These are phyloP conservation scores for Tremella fuciformis DNA, from an alignment of 768 basidiomycete species.

Conservation along the genomic window DNA sequence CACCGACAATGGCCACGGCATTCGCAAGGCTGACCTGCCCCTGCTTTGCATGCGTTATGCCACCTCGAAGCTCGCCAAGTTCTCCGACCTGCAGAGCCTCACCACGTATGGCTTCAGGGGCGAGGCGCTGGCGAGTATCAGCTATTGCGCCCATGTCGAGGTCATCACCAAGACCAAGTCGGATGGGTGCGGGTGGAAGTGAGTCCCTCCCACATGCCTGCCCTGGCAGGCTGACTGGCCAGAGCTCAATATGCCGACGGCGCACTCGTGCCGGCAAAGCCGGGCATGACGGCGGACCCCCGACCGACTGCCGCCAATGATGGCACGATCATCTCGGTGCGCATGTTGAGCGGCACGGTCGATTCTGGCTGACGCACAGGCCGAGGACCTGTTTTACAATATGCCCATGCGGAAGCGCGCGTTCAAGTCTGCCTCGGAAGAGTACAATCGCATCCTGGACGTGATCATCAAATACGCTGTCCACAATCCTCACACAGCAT, in stretches of 20 bases:
- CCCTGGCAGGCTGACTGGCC: background rate
- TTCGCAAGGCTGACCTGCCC: conserved; percentile 79
- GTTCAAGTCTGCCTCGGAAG: conserved; percentile 78
- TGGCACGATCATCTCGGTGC: conserved; percentile 81
- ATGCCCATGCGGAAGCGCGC: conserved; percentile 82
- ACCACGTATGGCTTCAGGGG: conserved; percentile 95
- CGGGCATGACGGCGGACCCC: conserved; percentile 69
- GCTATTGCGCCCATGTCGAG: conserved; percentile 82
- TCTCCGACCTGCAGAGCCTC: conserved; percentile 78
- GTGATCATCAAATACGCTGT: conserved; percentile 89
- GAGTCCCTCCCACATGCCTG: conserved; percentile 48
- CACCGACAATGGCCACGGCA: conserved; percentile 94
- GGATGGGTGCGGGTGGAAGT: conserved; percentile 91
- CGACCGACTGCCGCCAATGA: conserved; percentile 92
- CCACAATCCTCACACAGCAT: conserved; percentile 84
- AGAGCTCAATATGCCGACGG: conserved; percentile 85
- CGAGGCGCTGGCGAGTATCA: conserved; percentile 93
- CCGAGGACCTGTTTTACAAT: conserved; percentile 93
- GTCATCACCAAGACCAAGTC: conserved; percentile 84
- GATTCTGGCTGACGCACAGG: conserved; percentile 57
- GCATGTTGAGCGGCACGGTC: conserved; percentile 39
- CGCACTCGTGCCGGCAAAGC: conserved; percentile 64
- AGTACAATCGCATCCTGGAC: conserved; percentile 85
- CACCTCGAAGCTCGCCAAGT: conserved; percentile 84
- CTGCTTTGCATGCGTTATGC: conserved; percentile 93